Evolutionary conservation across 768 basidiomycete species (phyloP).

Genomic region (Nidularia sp.): DNA sequence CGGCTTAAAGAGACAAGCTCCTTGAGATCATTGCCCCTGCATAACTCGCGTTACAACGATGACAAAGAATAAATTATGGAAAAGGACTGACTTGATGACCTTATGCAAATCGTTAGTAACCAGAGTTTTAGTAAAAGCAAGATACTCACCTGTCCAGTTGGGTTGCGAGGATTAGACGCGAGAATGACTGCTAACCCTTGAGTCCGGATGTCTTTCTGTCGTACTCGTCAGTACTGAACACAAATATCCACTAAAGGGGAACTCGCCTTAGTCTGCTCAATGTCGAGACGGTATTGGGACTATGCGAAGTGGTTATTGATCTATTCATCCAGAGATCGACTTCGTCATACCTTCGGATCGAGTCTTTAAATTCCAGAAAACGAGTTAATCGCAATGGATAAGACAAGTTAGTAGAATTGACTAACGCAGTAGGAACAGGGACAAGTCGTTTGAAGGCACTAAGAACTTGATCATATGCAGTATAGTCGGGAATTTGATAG

Average conservation of each 20-base stretch:
- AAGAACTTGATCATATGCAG: conserved; percentile 81
- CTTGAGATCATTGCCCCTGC: conserved; percentile 74
- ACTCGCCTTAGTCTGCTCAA: conserved; percentile 70
- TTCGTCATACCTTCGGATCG: conserved; percentile 21
- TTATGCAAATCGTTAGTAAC: conserved; percentile 9
- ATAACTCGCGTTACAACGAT: conserved; percentile 1
- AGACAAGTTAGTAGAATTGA: not conserved
- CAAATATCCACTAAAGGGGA: conserved; percentile 19
- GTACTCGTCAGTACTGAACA: conserved; percentile 24
- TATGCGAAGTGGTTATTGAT: conserved; percentile 12
- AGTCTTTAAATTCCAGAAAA: conserved; percentile 11
- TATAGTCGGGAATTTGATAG: conserved; percentile 91
- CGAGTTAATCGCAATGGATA: not conserved
- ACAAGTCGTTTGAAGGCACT: conserved; percentile 86
- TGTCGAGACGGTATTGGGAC: conserved; percentile 72
- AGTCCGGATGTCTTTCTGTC: conserved; percentile 70
- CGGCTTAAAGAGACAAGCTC: conserved; percentile 70
- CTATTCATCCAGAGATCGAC: no score
- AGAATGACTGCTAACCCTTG: conserved; percentile 85
- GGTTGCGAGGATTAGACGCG: conserved; percentile 94
- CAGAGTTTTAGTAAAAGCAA: not conserved
- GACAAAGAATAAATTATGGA: not conserved
- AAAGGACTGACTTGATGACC: conserved; percentile 44
- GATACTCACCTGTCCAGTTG: conserved; percentile 78
- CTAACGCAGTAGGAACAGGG: conserved; percentile 86